Conservation (phyloP, 768 basidiomycete species). For the Coprinopsis marcescibilis region DNA sequence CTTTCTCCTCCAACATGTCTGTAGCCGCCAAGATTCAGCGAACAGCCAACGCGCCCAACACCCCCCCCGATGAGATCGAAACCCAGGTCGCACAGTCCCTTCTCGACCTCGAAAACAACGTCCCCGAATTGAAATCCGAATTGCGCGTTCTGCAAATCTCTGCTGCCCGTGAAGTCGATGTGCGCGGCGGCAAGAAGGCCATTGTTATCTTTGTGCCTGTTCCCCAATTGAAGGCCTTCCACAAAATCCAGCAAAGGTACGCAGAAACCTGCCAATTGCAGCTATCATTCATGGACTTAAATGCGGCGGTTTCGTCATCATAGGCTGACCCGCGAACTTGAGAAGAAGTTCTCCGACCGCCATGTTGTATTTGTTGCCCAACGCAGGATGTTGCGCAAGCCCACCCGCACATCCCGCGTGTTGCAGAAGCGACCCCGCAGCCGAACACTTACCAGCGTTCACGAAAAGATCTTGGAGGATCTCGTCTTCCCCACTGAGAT, state of each 20-base stretch:
- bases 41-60: conserved; percentile 91
- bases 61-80: conserved; percentile 88
- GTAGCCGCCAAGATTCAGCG: conserved; percentile 83
- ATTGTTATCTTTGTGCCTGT: conserved; percentile 98
- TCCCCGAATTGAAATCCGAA: conserved; percentile 96
- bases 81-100: conserved; percentile 90
- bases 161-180: conserved; percentile 97
- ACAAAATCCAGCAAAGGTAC: conserved; percentile 94
- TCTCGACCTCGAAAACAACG: conserved; percentile 96
- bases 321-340: conserved; percentile 96
- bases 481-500: conserved; percentile 99
- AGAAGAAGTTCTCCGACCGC: conserved; percentile 99
- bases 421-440: conserved; percentile 95
- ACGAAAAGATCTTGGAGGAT: conserved; percentile 98
- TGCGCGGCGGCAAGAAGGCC: conserved; percentile 98
- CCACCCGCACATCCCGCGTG: conserved; percentile 87
- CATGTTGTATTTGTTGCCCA: conserved; percentile 99
- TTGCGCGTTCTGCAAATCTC: conserved; percentile 95
- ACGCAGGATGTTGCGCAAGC: conserved; percentile 97
- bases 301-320: conserved; percentile 5
- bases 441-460: conserved; percentile 94
- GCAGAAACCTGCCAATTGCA: conserved; percentile 16
- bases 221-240: conserved; percentile 97
- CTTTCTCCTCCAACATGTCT: conserved; percentile 57
- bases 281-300: too few relatives aligned